Evolutionary conservation across 371 early-diverging fungal species (phyloP), one percentile per base, ranked within the genome.

Genomic region (Saksenaea vasiformis): DNA sequence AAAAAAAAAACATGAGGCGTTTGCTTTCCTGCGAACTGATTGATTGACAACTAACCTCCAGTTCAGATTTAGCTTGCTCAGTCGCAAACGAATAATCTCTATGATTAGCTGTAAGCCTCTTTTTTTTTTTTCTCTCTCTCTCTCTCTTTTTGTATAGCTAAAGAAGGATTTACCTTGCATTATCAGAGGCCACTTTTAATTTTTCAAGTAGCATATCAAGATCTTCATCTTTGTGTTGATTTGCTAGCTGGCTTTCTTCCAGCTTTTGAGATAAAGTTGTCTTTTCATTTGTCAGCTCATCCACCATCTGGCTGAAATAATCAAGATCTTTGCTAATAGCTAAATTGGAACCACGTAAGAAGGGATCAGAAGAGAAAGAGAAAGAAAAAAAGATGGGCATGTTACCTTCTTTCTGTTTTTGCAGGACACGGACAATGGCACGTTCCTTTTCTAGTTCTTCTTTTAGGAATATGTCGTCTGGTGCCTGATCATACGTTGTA

Each of bases 221-320:
- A 57, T 71, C 71, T 54, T 73, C 66, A 37, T 73, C 73, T 44
- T 69, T 65, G 9, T 38, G 54, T 53, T 70, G 54, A 35, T 38
- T 62, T 1, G 59, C 24, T 70, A 76, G 71, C 66, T 70, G 73
- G 62, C 74, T 76, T 41, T 71, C 62, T n/a, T 76, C 75, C 38
- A 70, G 72, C 60, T 73, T 69, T 54, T 64, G 65, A 8, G 69
- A 66, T 26, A 73, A 62, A n/a, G 60, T 36, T 17, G 77, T 79
- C 56, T 73, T 81, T 56, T 78, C 63, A 74, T 85, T 73, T 74
- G 85, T 74, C 17, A 81, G 28, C 61, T 85, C 76, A 72, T 90
- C 75, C 56, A 78, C 61, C 56, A 78, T 60, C 31, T 77, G 56
- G 70, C 84, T 63, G 28, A 81, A 78, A 43, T 78, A 81, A 28